Evolutionary conservation across 2,329 filamentous ascomycete genomes (phyloP).

Genomic region (Tolypocladium nubicola): DNA sequence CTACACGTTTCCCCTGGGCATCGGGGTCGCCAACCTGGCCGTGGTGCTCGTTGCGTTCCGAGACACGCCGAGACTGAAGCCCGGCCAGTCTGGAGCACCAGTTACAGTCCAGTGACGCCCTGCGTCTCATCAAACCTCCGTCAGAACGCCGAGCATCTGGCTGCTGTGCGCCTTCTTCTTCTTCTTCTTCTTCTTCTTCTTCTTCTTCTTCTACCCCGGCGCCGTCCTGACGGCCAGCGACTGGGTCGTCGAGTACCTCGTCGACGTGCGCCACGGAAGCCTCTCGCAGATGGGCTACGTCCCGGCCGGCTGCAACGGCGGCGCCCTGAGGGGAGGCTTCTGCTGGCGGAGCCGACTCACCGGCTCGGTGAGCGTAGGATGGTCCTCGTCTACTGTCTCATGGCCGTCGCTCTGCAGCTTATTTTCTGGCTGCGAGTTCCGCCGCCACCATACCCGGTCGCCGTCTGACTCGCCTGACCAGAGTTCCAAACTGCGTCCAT

Average conservation of each 20-base stretch:
- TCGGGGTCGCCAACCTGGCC: constrained; percentile 39
- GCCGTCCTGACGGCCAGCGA: constrained; percentile 43
- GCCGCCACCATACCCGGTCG: background rate
- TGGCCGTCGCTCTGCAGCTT: constrained; percentile 44
- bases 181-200: constrained; percentile 57
- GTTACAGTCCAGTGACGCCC: constrained; percentile 13
- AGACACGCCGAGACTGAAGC: constrained; percentile 28
- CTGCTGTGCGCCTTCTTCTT: constrained; percentile 53
- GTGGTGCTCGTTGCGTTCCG: constrained; percentile 38
- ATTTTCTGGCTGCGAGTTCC: constrained; percentile 46
- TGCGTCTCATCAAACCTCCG: constrained; percentile 31
- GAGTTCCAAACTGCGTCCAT: constrained; percentile 37
- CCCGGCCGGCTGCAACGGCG: constrained; percentile 48
- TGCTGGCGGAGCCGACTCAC: constrained; percentile 49
- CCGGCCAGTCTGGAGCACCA: constrained; percentile 13
- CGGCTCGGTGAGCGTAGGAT: constrained; percentile 47
- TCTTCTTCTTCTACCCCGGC: constrained; percentile 55
- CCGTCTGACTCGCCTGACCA: constrained; percentile 3
- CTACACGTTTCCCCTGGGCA: constrained; percentile 42
- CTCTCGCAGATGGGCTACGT: constrained; percentile 51
- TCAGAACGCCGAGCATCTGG: constrained; percentile 40
- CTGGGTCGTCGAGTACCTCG: constrained; percentile 56
- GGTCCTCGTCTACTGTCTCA: constrained; percentile 40
- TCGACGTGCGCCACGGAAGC: constrained; percentile 45
- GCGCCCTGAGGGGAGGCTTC: constrained; percentile 41